Evolutionary conservation across 2,329 filamentous ascomycete species (phyloP), one percentile per base, ranked within the genome.

Genomic region (Hortaea sp.): DNA sequence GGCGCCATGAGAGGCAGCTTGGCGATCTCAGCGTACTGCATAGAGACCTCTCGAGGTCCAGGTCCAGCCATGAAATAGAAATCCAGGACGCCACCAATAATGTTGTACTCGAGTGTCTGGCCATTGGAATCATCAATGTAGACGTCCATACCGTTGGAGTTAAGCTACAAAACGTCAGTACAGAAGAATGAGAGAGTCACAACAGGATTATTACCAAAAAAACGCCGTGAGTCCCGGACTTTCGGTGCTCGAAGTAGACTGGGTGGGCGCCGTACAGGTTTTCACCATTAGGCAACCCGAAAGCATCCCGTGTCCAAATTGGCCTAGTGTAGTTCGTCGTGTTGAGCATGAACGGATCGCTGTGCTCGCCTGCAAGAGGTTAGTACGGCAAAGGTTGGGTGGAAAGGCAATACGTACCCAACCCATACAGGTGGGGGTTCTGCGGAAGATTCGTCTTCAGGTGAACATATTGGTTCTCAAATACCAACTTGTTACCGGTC

Each of bases 1-100:
- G 85, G 81, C 58, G 89, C 83, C 78, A 90, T 81, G 0, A 80
- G 81, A 1, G 86, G 85, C 5, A 85, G 68, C 0, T 85, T 85
- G 43, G 82, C 70, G 1, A 81, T 76, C 44, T 75, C 80, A 47
- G 68, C 64, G 59, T 89, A 89, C 34, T 81, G 73, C 58, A 76
- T 77, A 20, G 78, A 84, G 31, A 87, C 78, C 10, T 82, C 75
- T 7, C 74, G 70, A 44, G 82, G 80, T 86, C 78, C 13, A 81
- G 76, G 9, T 27, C 50, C 48, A 38, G 44, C 43, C 57, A 84
- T 83, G 66, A 92, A 87, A 63, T 85, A 88, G 73, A 76, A 34
- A 63, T 68, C 48, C 64, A 69, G 46, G 43, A 54, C 59, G 20
- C 61, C 61, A 11, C 59, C 60, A 20, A 62, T 57, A 0, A 58